phyloP scores from a whole-genome alignment of 495 filamentous ascomycete genomes.

The Copromyces sp. region DNA sequence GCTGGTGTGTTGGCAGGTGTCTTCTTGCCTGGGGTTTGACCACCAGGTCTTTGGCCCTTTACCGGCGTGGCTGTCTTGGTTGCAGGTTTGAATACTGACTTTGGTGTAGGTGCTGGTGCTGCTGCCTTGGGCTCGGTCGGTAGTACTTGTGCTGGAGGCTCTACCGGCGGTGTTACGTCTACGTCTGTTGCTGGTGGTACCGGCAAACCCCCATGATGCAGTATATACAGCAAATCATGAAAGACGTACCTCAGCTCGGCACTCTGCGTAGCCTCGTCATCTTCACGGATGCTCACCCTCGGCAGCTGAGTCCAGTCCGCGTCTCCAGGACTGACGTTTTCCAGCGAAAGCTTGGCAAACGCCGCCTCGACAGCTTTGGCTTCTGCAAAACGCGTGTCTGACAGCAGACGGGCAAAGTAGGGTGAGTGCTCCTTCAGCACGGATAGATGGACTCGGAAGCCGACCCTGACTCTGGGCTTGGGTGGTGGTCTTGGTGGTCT shows the following conservation, averaged over 20 bases:
- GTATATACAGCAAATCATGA: constrained; percentile 45
- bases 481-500: constrained; percentile 13
- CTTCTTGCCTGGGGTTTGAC: background rate
- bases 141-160: background rate
- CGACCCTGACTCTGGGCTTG: constrained; percentile 23
- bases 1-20: background rate
- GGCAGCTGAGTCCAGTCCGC: constrained; percentile 42
- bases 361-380: constrained; percentile 33
- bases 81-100: background rate
- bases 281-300: constrained; percentile 42
- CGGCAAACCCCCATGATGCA: constrained; percentile 30
- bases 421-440: constrained; percentile 39
- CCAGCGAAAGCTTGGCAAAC: constrained; percentile 31
- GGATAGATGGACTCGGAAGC: constrained; percentile 29
- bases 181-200: background rate
- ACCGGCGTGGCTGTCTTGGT: background rate
- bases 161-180: background rate
- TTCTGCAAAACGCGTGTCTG: constrained; percentile 40
- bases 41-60: background rate
- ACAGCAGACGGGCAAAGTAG: constrained; percentile 50
- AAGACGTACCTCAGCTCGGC: constrained; percentile 39
- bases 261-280: constrained; percentile 47
- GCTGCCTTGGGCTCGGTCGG: background rate
- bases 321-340: constrained; percentile 32
- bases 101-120: background rate